A percentile compares a stretch with the other conserved stretches of the same genome.
phyloP scores from a whole-genome alignment of 495 filamentous ascomycete genomes.

The Trichoderma virens region DNA sequence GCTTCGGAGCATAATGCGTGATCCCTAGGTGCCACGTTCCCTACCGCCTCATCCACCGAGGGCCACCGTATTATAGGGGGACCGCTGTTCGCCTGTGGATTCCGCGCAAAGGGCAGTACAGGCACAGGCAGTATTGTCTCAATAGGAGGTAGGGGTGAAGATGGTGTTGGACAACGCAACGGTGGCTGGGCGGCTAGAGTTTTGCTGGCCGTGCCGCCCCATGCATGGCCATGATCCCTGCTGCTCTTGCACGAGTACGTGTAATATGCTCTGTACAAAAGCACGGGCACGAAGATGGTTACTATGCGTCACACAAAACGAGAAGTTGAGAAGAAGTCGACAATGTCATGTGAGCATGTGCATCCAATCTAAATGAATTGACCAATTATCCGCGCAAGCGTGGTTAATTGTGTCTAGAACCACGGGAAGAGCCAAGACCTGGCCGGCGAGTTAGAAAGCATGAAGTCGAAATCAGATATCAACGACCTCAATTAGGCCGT shows the following conservation, averaged over 20 bases:
- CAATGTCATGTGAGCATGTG: background rate
- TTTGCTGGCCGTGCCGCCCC: slow-evolving; percentile 12
- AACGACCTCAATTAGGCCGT: background rate
- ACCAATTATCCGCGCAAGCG: background rate
- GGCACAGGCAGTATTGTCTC: background rate
- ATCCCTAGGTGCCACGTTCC: background rate
- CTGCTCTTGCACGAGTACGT: background rate
- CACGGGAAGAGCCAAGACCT: background rate
- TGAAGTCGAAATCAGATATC: background rate
- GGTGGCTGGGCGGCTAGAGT: background rate
- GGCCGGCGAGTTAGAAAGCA: background rate
- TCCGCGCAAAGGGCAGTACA: background rate
- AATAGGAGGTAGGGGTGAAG: background rate
- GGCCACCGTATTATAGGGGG: background rate
- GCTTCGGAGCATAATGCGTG: background rate
- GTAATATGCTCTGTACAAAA: background rate
- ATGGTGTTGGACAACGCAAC: background rate
- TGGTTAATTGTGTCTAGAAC: background rate
- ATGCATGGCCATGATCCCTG: background rate
- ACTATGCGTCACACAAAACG: background rate
- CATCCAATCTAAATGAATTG: background rate
- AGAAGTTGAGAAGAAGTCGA: background rate
- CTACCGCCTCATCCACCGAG: background rate
- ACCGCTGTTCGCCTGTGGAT: background rate
- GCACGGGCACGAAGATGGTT: background rate